phyloP scores from a whole-genome alignment of 2,329 filamentous ascomycete genomes.

The Chaetothyriales sp. region DNA sequence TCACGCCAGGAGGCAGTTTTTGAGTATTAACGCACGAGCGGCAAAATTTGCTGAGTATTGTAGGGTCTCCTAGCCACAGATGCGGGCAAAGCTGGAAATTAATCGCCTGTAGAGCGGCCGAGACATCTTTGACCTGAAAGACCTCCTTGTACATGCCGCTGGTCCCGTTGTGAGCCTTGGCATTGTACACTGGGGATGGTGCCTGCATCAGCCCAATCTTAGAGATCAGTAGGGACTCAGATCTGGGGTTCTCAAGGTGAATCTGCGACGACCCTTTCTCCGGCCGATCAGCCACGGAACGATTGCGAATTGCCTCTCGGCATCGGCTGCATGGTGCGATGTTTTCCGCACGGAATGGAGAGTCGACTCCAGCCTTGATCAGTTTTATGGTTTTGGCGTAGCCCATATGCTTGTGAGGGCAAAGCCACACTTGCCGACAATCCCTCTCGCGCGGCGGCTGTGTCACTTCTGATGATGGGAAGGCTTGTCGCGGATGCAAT shows the following conservation, averaged over 20 bases:
- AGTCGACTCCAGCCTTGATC: conserved; percentile 16
- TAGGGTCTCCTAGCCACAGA: conserved; percentile 16
- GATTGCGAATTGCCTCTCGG: conserved; percentile 15
- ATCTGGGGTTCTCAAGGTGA: conserved; percentile 14
- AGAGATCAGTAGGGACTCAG: conserved; percentile 15
- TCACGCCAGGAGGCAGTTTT: conserved; percentile 16
- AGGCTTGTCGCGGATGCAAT: conserved; percentile 12
- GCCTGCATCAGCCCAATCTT: conserved; percentile 17
- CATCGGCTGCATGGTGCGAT: conserved; percentile 17
- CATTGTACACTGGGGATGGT: conserved; percentile 14
- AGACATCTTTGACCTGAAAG: conserved; percentile 17
- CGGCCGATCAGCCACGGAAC: conserved; percentile 16
- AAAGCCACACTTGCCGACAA: conserved; percentile 18
- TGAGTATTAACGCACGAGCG: conserved; percentile 18
- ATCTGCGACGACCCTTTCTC: conserved; percentile 15
- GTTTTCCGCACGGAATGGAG: conserved; percentile 15
- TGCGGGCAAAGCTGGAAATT: conserved; percentile 17
- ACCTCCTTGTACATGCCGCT: conserved; percentile 18
- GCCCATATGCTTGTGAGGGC: conserved; percentile 15
- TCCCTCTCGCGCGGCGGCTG: conserved; percentile 11
- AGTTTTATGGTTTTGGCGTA: conserved; percentile 13
- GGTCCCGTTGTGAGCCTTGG: conserved; percentile 9
- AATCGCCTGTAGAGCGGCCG: conserved; percentile 13
- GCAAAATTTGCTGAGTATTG: conserved; percentile 18
- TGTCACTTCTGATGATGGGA: conserved; percentile 14